Evolutionary conservation across 345 rosid species (phyloP), one percentile per base, ranked within the genome.

Genomic region (Lepidium aucheri): DNA sequence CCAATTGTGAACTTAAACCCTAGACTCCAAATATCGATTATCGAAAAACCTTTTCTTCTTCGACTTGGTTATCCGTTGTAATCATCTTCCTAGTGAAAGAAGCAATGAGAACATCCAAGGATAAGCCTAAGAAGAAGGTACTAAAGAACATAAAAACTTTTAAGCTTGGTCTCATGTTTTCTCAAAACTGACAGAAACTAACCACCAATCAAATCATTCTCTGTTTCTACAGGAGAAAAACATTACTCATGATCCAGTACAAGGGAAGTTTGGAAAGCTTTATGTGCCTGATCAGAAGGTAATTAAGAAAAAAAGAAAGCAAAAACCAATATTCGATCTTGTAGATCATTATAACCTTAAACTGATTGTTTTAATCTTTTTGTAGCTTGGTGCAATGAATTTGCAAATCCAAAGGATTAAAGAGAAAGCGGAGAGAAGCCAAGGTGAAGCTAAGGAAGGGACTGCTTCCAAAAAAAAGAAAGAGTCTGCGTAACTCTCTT

Each of bases 271-370:
- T 3, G 96, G 95, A 40, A 90, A 77, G 85, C 83, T 94, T 53
- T 90, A 86, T 74, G 70, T 95, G 46, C 99, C 99, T 39, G 95
- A 95, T 62, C 99, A 91, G 84, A 84, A 88, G 91, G 98, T n/a
- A n/a, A n/a, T n/a, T 83, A 75, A 79, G 71, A 58, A 38, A 13
- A 35, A 42, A 11, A 28, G 13, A 26, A 15, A 49, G 12, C 38
- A 26, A 16, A 30, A 17, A 12, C 9, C 2, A 4, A 40, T 9
- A 30, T 60, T 4, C 6, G 26, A 8, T 9, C 34, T 2, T 66
- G 10, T 4, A 45, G 58, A 24, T 22, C 16, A 6, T 18, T 34
- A 9, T 12, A 6, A 38, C 15, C 6, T 7, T 0, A 28, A 56
- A 56, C 49, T 64, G 66, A 75, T 42, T 41, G 33, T 43, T 59